Evolutionary conservation across 2,329 filamentous ascomycete genomes (phyloP).

Genomic region (Sphaerulina populicola): DNA sequence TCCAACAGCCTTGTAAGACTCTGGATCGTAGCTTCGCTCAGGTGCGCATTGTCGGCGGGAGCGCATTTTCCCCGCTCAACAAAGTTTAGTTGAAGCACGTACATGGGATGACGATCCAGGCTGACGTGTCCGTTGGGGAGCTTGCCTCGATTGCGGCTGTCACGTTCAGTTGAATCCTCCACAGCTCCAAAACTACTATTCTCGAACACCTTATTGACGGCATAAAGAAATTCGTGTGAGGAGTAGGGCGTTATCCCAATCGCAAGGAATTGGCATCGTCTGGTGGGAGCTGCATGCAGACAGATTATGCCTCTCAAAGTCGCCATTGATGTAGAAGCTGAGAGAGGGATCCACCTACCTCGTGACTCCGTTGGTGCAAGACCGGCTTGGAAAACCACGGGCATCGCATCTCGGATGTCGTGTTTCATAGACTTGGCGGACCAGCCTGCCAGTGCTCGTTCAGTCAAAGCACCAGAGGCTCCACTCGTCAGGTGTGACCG

Average conservation of each 20-base stretch:
- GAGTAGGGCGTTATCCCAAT: constrained; percentile 62
- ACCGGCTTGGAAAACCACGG: constrained; percentile 58
- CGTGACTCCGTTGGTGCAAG: constrained; percentile 49
- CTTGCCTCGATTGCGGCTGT: constrained; percentile 33
- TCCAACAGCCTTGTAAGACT: constrained; percentile 57
- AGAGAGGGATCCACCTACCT: constrained; percentile 60
- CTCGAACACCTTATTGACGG: constrained; percentile 68
- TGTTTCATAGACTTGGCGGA: constrained; percentile 15
- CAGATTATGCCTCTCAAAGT: constrained; percentile 65
- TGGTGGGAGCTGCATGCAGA: constrained; percentile 59
- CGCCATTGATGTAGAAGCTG: constrained; percentile 55
- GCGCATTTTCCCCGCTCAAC: background rate
- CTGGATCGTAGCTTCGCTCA: constrained; percentile 37
- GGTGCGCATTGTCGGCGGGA: constrained; percentile 7
- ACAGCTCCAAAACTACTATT: constrained; percentile 65
- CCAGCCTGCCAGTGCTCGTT: constrained; percentile 25
- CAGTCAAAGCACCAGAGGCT: constrained; percentile 24
- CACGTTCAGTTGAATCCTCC: constrained; percentile 39
- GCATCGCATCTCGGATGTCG: constrained; percentile 34
- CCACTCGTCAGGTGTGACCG: constrained; percentile 16
- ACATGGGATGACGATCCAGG: constrained; percentile 81
- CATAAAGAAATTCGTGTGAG: constrained; percentile 62
- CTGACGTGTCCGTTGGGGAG: constrained; percentile 51
- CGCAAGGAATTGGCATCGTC: constrained; percentile 70
- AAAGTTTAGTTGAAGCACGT: constrained; percentile 55